Evolutionary conservation across 805 yeast species (phyloP).

Genomic region (Soucietia sequanensis): DNA sequence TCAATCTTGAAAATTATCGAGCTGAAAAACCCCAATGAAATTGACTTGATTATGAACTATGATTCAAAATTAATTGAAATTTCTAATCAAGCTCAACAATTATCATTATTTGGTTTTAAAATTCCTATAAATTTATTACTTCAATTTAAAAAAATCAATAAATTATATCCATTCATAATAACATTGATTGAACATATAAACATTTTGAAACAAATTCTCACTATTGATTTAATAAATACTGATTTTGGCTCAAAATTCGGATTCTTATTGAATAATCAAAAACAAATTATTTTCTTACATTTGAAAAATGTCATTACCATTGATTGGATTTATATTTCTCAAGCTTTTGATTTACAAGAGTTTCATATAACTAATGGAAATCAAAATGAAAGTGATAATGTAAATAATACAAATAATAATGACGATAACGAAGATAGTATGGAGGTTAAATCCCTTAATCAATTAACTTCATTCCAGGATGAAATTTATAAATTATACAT

Average conservation of each 20-base stretch:
- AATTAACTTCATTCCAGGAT: constrained; percentile 22
- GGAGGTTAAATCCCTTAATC: constrained; percentile 23
- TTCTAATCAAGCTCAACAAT: constrained; percentile 53
- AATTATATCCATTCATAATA: constrained; percentile 57
- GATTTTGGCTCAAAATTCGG: constrained; percentile 40
- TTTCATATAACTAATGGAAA: constrained; percentile 13
- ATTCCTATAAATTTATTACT: constrained; percentile 54
- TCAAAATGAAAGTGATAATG: constrained; percentile 17
- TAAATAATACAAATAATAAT: constrained; percentile 20
- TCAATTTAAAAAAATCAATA: constrained; percentile 48
- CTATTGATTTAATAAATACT: constrained; percentile 17
- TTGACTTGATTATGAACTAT: constrained; percentile 49
- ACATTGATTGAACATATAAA: constrained; percentile 51
- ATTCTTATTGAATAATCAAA: constrained; percentile 38
- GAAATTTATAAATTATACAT: constrained; percentile 17
- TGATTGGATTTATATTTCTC: constrained; percentile 54
- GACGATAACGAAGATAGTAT: constrained; percentile 23
- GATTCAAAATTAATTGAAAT: constrained; percentile 41
- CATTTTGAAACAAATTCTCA: constrained; percentile 32
- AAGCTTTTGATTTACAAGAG: constrained; percentile 47
- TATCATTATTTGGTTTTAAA: constrained; percentile 50
- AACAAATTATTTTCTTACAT: constrained; percentile 25
- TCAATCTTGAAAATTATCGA: constrained; percentile 39
- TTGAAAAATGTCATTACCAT: constrained; percentile 35
- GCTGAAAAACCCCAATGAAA: constrained; percentile 13